Base-by-base conservation (phyloP, 164 flowering plant species). In the Liriodendron chinense region DNA sequence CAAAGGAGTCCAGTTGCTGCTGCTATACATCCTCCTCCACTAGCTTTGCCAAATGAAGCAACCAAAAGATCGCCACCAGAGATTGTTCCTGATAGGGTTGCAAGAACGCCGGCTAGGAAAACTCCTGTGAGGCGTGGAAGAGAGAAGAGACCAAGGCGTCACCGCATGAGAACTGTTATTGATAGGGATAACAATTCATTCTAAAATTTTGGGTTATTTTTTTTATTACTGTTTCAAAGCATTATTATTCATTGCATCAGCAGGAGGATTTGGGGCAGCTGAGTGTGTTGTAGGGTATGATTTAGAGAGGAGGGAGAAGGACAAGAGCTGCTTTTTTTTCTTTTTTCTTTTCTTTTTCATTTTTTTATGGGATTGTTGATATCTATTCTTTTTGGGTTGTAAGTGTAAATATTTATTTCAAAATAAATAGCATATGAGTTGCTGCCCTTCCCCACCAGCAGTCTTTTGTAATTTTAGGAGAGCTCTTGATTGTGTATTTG, bases 101-200 rank as follows among this genome's bases (percentile, higher is more conserved):
- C 26, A 50, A 88, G 65, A 68, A 62, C 75, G 70, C 82, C 59
- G 18, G 4, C 12, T 12, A 89, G 75, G 87, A 87, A 72, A 76
- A 59, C 16, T 48, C 73, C 82, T 7, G 21, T 84, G 1, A 88
- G 74, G 83, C 94, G 86, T 70, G 87, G 91, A 62, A 89, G 78
- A 75, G 93, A 87, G 7, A 88, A 72, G 79, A 87, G 77, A 82
- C 78, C 90, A 21, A 90, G 88, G 85, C 91, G 90, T 64, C 96
- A 88, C 77, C 88, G 94, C 2, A 90, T 87, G 80, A 85, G 82
- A 72, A 69, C 70, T 53, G 78, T 80, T 12, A 85, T 87, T 64
- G 76, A 59, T 74, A 86, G 82, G 76, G 91, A 86, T 61, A 78
- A 56, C 78, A 82, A 76, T 75, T 81, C 70, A 26, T 64, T 63